These are phyloP conservation scores for Myrmaecium sp. DNA, from an alignment of 2,329 filamentous ascomycete genomes.

Conservation along the genomic window DNA sequence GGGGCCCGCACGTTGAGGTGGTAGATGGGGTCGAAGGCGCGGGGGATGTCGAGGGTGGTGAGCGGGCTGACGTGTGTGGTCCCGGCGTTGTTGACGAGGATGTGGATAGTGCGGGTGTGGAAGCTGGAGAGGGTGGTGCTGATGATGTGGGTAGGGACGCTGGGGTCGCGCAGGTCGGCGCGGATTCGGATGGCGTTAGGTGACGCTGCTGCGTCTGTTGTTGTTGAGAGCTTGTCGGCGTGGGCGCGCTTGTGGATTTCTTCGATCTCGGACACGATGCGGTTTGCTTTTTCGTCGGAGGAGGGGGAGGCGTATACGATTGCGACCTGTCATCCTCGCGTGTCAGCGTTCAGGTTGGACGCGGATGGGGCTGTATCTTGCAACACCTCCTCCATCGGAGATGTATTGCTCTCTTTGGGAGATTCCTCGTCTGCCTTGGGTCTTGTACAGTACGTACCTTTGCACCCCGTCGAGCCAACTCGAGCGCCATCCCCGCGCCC, in stretches of 20 bases:
- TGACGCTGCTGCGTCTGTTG: too few relatives aligned
- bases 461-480: constrained; percentile 30
- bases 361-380: too few relatives aligned
- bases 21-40: constrained; percentile 37
- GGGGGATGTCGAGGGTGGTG: constrained; percentile 23
- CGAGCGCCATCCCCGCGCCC: constrained; percentile 30
- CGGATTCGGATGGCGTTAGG: constrained; percentile 20
- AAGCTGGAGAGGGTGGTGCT: too few relatives aligned
- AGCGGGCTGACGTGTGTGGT: constrained; percentile 11
- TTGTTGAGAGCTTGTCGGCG: too few relatives aligned
- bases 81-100: constrained; percentile 27
- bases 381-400: too few relatives aligned
- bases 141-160: constrained; percentile 21
- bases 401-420: too few relatives aligned
- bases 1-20: constrained; percentile 40
- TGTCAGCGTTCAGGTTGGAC: constrained; percentile 1
- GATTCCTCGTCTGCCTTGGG: background rate
- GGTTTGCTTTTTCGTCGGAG: constrained; percentile 17
- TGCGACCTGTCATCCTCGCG: constrained; percentile 16
- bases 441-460: constrained; percentile 12
- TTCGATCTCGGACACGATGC: constrained; percentile 19
- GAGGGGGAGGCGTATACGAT: constrained; percentile 26
- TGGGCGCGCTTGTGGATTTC: constrained; percentile 24
- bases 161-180: constrained; percentile 21
- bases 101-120: constrained; percentile 23